phyloP scores from a whole-genome alignment of 352 stramenopile genomes.

The Pythium sp. region DNA sequence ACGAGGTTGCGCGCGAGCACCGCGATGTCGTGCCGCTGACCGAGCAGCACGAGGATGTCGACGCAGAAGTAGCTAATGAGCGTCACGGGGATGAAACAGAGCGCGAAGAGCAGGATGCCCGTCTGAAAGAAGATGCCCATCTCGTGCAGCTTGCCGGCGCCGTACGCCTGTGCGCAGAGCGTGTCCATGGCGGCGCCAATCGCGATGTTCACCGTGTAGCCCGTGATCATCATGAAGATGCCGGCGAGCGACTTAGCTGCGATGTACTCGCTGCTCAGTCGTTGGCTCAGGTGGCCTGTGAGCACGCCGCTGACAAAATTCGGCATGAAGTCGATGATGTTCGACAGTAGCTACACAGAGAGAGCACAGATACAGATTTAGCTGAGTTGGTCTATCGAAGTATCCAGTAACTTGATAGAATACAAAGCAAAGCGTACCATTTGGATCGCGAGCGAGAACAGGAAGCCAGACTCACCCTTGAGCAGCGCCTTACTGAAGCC shows the following conservation, averaged over 20 bases:
- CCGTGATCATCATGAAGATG: constrained; percentile 85
- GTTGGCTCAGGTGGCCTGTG: constrained; percentile 61
- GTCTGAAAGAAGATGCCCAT: constrained; percentile 89
- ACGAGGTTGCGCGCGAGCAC: constrained; percentile 64
- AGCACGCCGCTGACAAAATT: constrained; percentile 66
- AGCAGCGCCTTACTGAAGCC: constrained; percentile 27
- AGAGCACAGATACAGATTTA: neutral
- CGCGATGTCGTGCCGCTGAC: constrained; percentile 67
- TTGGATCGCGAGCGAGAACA: constrained; percentile 31
- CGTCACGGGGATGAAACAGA: constrained; percentile 57
- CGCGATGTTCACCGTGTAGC: constrained; percentile 76
- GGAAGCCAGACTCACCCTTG: constrained; percentile 23
- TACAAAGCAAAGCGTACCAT: constrained; percentile 21
- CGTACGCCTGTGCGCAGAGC: constrained; percentile 79
- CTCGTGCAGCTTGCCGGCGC: constrained; percentile 80
- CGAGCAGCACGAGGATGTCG: constrained; percentile 67
- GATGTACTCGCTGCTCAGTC: constrained; percentile 72
- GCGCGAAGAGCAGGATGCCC: constrained; percentile 61
- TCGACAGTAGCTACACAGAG: constrained; percentile 41
- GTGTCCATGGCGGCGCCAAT: constrained; percentile 90
- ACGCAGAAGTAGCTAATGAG: constrained; percentile 76
- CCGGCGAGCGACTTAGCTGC: constrained; percentile 65
- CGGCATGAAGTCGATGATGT: constrained; percentile 67
- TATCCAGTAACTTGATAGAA: neutral
- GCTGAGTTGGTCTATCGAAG: too few relatives aligned